Conservation (phyloP, 805 yeast species). For the Hanseniaspora meyeri region DNA sequence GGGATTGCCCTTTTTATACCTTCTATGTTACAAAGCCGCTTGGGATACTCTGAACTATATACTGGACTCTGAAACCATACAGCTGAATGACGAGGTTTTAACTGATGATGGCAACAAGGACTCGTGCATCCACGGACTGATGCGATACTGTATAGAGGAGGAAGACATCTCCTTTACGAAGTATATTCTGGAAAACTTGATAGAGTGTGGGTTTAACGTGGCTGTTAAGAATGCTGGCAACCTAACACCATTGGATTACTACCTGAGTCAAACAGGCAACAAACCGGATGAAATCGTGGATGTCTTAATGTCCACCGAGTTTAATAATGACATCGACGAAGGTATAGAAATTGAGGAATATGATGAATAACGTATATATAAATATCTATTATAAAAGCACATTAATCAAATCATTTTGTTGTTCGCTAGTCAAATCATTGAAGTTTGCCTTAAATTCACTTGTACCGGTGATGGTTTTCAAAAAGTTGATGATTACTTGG, state of each 20-base stretch:
- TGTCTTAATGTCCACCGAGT: slow-evolving; percentile 47
- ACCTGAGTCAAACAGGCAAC: slow-evolving; percentile 29
- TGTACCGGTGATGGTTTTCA: neutral
- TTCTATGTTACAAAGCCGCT: slow-evolving; percentile 70
- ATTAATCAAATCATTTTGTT: neutral
- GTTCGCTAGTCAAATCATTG: neutral
- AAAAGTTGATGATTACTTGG: neutral
- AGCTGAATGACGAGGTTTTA: slow-evolving; percentile 22
- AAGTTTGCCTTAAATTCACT: neutral
- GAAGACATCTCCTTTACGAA: slow-evolving; percentile 60
- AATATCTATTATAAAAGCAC: neutral
- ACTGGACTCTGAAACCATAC: slow-evolving; percentile 51
- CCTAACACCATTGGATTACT: slow-evolving; percentile 64
- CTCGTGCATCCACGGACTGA: slow-evolving; percentile 84
- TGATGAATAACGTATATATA: slow-evolving; percentile 5
- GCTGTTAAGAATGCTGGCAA: slow-evolving; percentile 46
- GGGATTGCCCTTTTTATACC: slow-evolving; percentile 69
- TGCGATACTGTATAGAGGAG: slow-evolving; percentile 59
- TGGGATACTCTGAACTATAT: slow-evolving; percentile 74
- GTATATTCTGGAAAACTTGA: slow-evolving; percentile 61
- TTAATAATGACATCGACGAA: slow-evolving; percentile 44
- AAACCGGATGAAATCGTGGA: slow-evolving; percentile 47
- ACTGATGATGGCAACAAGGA: slow-evolving; percentile 52
- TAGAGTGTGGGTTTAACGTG: slow-evolving; percentile 89
- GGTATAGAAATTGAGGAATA: slow-evolving; percentile 26